A percentile compares a stretch with the other conserved stretches of the same genome.
Evolutionary conservation across 768 basidiomycete species (phyloP).

Genomic region (Psilocybe azurescens): DNA sequence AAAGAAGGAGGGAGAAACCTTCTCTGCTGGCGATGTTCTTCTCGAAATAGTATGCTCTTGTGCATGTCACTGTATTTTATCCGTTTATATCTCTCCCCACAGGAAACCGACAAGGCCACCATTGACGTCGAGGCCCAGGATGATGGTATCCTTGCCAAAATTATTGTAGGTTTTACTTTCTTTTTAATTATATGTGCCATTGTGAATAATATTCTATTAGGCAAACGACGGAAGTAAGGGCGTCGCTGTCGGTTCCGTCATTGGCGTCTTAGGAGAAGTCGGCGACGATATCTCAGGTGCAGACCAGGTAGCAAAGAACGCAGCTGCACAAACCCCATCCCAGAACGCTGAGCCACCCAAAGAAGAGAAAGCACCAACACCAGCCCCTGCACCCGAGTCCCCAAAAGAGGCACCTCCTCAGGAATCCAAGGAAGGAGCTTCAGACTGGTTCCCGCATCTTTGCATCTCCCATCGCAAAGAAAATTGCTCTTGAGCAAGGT

Average conservation of each 20-base stretch:
- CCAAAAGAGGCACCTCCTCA: conserved; percentile 29
- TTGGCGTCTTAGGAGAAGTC: conserved; percentile 93
- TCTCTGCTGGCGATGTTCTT: conserved; percentile 89
- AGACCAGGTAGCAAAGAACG: conserved; percentile 48
- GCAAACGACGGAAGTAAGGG: conserved; percentile 85
- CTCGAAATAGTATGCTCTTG: conserved; percentile 83
- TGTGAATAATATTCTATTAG: conserved; percentile 43
- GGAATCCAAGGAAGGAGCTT: conserved; percentile 61
- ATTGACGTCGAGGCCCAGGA: conserved; percentile 99
- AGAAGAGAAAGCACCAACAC: conserved; percentile 19
- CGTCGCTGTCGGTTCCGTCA: conserved; percentile 83
- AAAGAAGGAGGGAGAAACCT: conserved; percentile 93
- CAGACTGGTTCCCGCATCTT: conserved; percentile 84
- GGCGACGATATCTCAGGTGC: conserved; percentile 93
- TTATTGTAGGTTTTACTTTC: conserved; percentile 68
- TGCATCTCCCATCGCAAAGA: conserved; percentile 95
- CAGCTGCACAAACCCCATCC: conserved; percentile 47
- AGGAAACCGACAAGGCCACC: conserved; percentile 99
- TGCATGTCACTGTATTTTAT: conserved; percentile 5
- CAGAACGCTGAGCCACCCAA: conserved; percentile 36
- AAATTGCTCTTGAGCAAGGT: conserved; percentile 93
- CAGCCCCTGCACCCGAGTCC: conserved; percentile 23
- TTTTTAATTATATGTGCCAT: not conserved
- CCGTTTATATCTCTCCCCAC: conserved; percentile 18
- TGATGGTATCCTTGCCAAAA: conserved; percentile 95